Conservation (phyloP, 139 green algal species). For the Chlamydomonas asymmetrica region DNA sequence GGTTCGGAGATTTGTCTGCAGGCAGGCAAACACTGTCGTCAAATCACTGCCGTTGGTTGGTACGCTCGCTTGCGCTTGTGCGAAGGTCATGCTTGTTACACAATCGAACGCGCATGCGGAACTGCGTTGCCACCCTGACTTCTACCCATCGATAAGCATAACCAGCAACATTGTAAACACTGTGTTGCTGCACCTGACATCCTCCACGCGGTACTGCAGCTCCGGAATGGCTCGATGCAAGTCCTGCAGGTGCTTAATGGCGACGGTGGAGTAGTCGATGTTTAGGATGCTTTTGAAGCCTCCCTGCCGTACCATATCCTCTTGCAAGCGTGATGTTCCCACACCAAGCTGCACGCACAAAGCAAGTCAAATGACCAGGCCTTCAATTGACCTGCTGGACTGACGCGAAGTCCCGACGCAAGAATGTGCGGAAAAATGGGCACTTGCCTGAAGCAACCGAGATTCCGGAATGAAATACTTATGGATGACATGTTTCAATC, state of each 20-base stretch:
- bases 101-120: too few relatives aligned
- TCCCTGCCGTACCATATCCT: slow-evolving; percentile 43
- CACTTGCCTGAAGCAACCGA: slow-evolving; percentile 45
- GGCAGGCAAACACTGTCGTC: neutral
- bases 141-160: too few relatives aligned
- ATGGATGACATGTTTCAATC: slow-evolving; percentile 41
- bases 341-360: slow-evolving; percentile 47
- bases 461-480: slow-evolving; percentile 26
- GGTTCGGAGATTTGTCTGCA: neutral
- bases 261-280: slow-evolving; percentile 47
- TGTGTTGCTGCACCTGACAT: slow-evolving; percentile 46
- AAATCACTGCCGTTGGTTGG: too few relatives aligned
- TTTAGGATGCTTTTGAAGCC: slow-evolving; percentile 51
- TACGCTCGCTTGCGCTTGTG: too few relatives aligned
- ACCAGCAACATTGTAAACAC: too few relatives aligned
- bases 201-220: slow-evolving; percentile 45
- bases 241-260: slow-evolving; percentile 44
- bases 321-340: slow-evolving; percentile 49
- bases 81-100: too few relatives aligned
- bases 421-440: neutral
- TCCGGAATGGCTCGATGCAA: slow-evolving; percentile 25
- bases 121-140: too few relatives aligned
- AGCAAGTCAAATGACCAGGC: neutral
- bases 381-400: neutral
- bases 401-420: too few relatives aligned